Conservation (phyloP, 1,284 basidiomycete species). For the Cryptococcus sp. region DNA sequence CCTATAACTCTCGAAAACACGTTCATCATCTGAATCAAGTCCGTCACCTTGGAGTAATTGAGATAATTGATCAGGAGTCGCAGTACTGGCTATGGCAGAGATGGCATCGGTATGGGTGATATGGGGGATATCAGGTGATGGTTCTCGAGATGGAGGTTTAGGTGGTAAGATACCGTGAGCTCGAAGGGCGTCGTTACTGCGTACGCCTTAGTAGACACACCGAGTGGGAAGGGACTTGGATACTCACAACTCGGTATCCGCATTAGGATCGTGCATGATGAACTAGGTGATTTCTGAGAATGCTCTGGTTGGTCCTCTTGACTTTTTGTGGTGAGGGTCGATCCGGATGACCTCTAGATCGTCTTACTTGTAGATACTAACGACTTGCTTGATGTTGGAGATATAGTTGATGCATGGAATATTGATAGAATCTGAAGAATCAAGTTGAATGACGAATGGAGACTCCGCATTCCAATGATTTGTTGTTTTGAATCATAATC, state of each 20-base stretch:
- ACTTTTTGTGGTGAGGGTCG: too few relatives aligned
- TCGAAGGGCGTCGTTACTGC: slow-evolving; percentile 84
- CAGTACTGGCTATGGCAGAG: slow-evolving; percentile 48
- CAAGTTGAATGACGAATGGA: too few relatives aligned
- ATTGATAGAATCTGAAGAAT: too few relatives aligned
- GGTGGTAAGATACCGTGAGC: slow-evolving; percentile 86
- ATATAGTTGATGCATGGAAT: too few relatives aligned
- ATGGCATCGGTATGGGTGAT: slow-evolving; percentile 49
- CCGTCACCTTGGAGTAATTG: slow-evolving; percentile 65
- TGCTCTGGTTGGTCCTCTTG: too few relatives aligned
- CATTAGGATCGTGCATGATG: slow-evolving; percentile 62
- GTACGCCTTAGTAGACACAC: too few relatives aligned
- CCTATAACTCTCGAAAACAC: slow-evolving; percentile 66
- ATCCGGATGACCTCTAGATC: too few relatives aligned
- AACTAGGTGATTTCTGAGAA: neutral
- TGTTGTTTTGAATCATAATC: too few relatives aligned
- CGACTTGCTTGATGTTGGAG: too few relatives aligned
- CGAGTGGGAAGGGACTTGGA: neutral
- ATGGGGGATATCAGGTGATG: slow-evolving; percentile 58
- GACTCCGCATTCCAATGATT: too few relatives aligned
- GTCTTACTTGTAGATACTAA: too few relatives aligned
- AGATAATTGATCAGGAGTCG: slow-evolving; percentile 59
- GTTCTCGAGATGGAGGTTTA: slow-evolving; percentile 58
- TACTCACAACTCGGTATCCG: slow-evolving; percentile 88
- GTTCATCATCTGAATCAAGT: slow-evolving; percentile 70